Evolutionary conservation across 805 yeast species (phyloP).

Genomic region (Zygosaccharomyces gambellarensis): DNA sequence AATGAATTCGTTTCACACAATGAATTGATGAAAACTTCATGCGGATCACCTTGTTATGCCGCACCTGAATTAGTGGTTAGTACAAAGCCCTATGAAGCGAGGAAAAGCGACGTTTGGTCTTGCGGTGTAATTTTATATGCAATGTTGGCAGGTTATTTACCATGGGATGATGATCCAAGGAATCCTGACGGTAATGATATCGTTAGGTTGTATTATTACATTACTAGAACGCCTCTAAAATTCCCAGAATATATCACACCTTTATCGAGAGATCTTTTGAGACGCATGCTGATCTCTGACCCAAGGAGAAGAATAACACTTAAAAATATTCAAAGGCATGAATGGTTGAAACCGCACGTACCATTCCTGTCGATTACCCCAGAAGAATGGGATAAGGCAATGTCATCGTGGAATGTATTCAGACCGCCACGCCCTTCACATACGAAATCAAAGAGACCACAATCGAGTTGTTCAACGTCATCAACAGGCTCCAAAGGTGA

Average conservation of each 20-base stretch:
- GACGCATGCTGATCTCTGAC: conserved; percentile 79
- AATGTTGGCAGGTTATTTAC: conserved; percentile 94
- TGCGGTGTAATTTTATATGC: conserved; percentile 94
- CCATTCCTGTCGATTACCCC: conserved; percentile 81
- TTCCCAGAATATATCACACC: conserved; percentile 93
- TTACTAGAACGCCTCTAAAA: conserved; percentile 84
- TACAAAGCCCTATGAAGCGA: conserved; percentile 81
- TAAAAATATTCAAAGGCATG: conserved; percentile 68
- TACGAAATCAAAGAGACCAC: conserved; percentile 23
- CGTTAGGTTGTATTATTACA: conserved; percentile 83
- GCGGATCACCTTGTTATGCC: conserved; percentile 98
- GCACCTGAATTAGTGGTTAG: conserved; percentile 95
- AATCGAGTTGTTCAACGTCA: conserved; percentile 36
- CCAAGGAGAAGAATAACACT: conserved; percentile 72
- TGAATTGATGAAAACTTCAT: conserved; percentile 87
- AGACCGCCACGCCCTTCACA: conserved; percentile 21
- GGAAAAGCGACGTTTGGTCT: conserved; percentile 95
- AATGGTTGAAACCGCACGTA: conserved; percentile 84
- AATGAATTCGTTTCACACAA: conserved; percentile 58
- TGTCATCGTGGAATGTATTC: conserved; percentile 15
- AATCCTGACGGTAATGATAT: conserved; percentile 96
- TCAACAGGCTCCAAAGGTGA: conserved; percentile 39
- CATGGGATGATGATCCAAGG: conserved; percentile 95
- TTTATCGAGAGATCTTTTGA: conserved; percentile 80
- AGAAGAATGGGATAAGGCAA: conserved; percentile 74